Evolutionary conservation across 1,139 yeast species (phyloP), one percentile per base, ranked within the genome.

Genomic region (Debaryomyces sp.): DNA sequence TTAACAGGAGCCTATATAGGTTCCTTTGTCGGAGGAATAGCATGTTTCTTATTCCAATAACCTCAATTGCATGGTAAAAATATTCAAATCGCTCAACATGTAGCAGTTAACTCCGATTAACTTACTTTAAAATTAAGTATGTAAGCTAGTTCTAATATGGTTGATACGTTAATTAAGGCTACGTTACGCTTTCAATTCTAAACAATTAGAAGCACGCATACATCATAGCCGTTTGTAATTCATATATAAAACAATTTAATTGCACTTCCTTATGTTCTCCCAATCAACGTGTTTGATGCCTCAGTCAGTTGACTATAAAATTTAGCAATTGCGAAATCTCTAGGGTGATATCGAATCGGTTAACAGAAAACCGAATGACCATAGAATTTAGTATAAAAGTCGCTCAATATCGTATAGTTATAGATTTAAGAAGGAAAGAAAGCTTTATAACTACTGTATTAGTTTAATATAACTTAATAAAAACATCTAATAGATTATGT

Each of bases 1-100:
- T 71, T 92, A 23, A 75, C 81, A n/a, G 98, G 98, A 1, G 85
- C 84, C 0, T 90, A 89, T 60, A 26, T 75, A 1, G 98, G 97
- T 15, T 80, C 85, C 2, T 75, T 84, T 24, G 56, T 80, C 4
- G 97, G 96, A 2, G 61, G 67, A 2, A 18, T 68, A 4, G 38
- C 66, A 1, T 32, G 43, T 34, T 41, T 40, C n/a, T 9, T 45
- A 5, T 27, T 43, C 17, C 30, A 23, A 30, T 41, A 30, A 18
- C 29, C 34, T 18, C 13, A 30, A 12, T 10, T 21, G 12, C 18
- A 26, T 17, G 23, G 8, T 26, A 15, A n/a, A 9, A 12, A 39
- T 27, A 39, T 39, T 27, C 17, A 22, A 18, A 10, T 17, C 17
- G 15, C 22, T 27, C 33, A 32, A 32, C 18, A 8, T 32, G 21